These are phyloP conservation scores for Prunus mume DNA, from an alignment of 306 rosid species.

Conservation along the genomic window DNA sequence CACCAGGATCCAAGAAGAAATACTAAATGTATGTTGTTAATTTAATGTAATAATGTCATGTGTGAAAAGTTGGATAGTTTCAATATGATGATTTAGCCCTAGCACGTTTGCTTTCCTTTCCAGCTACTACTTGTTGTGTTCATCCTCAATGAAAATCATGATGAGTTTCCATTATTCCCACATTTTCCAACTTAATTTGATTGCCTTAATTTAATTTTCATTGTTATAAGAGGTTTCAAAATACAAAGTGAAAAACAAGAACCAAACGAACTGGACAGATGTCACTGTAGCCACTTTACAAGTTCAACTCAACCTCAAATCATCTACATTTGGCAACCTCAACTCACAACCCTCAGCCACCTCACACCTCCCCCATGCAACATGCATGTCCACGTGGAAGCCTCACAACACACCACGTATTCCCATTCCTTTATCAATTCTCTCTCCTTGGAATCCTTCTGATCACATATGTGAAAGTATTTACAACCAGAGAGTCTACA, in stretches of 20 bases:
- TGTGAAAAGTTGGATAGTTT: neutral
- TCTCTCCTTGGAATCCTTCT: neutral
- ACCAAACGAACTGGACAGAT: neutral
- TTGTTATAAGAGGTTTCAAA: no score
- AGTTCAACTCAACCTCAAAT: neutral
- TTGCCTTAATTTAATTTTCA: no score
- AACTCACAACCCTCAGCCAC: conserved; percentile 23
- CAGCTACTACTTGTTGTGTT: neutral
- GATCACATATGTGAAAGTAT: neutral
- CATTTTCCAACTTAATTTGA: neutral
- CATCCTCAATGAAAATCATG: no score
- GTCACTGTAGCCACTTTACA: neutral
- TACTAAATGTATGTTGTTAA: neutral
- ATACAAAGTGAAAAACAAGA: neutral
- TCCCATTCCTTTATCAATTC: neutral
- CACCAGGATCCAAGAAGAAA: neutral
- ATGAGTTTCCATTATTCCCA: no score
- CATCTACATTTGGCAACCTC: conserved; percentile 22
- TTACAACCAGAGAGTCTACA: neutral
- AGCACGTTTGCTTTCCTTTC: neutral
- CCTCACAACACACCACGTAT: conserved; percentile 25
- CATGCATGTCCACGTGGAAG: conserved; percentile 36
- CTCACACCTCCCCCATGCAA: conserved; percentile 18
- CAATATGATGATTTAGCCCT: neutral
- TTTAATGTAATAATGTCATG: neutral